Conservation (phyloP, 768 basidiomycete species). For the Mycena venus region DNA sequence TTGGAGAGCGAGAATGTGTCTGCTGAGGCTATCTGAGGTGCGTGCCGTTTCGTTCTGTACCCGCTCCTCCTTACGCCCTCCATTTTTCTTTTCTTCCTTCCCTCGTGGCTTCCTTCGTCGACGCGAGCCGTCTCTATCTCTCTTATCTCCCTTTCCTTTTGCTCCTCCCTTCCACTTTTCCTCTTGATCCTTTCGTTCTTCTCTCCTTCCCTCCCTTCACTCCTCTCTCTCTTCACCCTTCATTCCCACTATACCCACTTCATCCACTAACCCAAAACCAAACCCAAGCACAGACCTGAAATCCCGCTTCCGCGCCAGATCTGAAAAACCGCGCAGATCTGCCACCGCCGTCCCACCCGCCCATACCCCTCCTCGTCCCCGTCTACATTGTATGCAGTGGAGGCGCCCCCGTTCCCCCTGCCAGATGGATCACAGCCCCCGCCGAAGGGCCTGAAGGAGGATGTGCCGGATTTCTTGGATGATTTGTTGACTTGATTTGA, state of each 20-base stretch:
- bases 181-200: too few relatives aligned
- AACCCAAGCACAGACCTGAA: conserved; percentile 11
- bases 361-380: neutral
- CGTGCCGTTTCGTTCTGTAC: too few relatives aligned
- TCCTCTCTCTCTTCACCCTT: too few relatives aligned
- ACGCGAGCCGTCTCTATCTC: too few relatives aligned
- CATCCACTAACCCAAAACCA: too few relatives aligned
- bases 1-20: conserved; percentile 11
- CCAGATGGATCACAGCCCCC: conserved; percentile 40
- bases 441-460: conserved; percentile 59
- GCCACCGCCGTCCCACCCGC: neutral
- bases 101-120: too few relatives aligned
- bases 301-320: conserved; percentile 3
- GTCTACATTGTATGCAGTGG: conserved; percentile 41
- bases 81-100: too few relatives aligned
- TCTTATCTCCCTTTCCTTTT: neutral
- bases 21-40: neutral
- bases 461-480: conserved; percentile 82
- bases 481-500: conserved; percentile 68
- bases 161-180: too few relatives aligned
- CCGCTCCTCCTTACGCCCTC: too few relatives aligned
- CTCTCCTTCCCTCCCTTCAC: neutral
- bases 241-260: too few relatives aligned
- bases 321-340: neutral
- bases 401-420: conserved; percentile 69